phyloP scores from a whole-genome alignment of 1,284 basidiomycete genomes.

The Trametes sp. region DNA sequence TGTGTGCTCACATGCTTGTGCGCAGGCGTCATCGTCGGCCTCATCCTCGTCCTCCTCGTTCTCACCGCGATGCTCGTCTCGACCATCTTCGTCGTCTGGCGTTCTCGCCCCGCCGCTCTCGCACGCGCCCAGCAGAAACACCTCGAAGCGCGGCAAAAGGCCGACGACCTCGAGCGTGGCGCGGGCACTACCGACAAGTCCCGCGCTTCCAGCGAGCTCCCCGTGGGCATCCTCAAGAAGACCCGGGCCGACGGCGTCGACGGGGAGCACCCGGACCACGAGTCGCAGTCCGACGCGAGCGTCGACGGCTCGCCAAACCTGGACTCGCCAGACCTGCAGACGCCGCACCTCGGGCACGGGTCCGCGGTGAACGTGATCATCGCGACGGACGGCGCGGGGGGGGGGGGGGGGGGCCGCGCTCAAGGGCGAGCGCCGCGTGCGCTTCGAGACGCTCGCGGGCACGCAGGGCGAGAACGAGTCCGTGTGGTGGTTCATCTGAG shows the following conservation, averaged over 20 bases:
- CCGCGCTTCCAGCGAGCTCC: neutral
- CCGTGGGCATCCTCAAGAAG: slow-evolving; percentile 18
- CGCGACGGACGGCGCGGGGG: slow-evolving; percentile 29
- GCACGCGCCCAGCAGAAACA: slow-evolving; percentile 9
- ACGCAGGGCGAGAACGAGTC: slow-evolving; percentile 32
- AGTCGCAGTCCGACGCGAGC: slow-evolving; percentile 6
- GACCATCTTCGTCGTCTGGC: slow-evolving; percentile 32
- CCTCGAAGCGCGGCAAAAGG: neutral
- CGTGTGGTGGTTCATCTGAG: slow-evolving; percentile 38
- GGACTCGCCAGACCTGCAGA: slow-evolving; percentile 16
- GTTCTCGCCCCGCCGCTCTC: slow-evolving; percentile 30
- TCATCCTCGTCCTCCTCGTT: slow-evolving; percentile 33
- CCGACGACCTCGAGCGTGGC: slow-evolving; percentile 16
- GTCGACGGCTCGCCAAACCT: slow-evolving; percentile 15
- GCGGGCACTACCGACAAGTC: slow-evolving; percentile 3
- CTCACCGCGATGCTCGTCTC: slow-evolving; percentile 33
- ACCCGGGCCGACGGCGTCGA: neutral
- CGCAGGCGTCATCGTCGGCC: slow-evolving; percentile 33
- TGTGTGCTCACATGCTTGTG: neutral
- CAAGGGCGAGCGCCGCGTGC: slow-evolving; percentile 21
- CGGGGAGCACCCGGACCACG: neutral
- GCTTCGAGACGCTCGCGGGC: slow-evolving; percentile 22
- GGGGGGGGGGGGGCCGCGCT: slow-evolving; percentile 28
- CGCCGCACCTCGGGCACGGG: slow-evolving; percentile 4
- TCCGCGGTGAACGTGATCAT: slow-evolving; percentile 30